Evolutionary conservation across 2,329 filamentous ascomycete genomes (phyloP), one percentile per base, ranked within the genome.

Genomic region (Aspergillus felis): DNA sequence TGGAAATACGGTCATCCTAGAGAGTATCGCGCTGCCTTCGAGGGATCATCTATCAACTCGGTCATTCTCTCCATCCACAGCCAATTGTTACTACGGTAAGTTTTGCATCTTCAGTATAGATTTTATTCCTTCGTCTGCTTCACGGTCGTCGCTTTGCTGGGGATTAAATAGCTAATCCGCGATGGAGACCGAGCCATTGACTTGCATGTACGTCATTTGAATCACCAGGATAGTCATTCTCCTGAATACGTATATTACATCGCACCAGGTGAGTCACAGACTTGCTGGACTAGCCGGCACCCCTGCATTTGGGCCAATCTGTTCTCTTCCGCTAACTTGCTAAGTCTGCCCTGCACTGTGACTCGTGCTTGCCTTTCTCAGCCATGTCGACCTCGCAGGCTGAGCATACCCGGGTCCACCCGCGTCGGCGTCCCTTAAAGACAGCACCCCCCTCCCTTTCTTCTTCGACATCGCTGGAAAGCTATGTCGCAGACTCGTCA

Each of bases 341-440:
- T 35, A 25, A 49, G 51, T 20, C 48, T 57, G 51, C 41, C 53
- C 38, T 58, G 53, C 27, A 50, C 51, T 52, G 56, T 56, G 54
- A 56, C 50, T 41, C 48, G 24, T 57, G 56, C 61, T 47, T 47
- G 44, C 44, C 44, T 67, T 60, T 63, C 25, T 52, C 50, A 56
- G 70, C 66, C 63, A 74, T 73, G 71, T 68, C 71, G 41, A 57
- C 61, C 51, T 54, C 66, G 32, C 63, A 68, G 55, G 56, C 63
- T 54, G 65, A 68, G 25, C 57, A 57, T 49, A 54, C 61, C 54
- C 67, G 67, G 58, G 50, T 65, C 56, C 66, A 74, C 56, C 72
- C 71, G 42, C 74, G 74, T 49, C 72, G 73, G 35, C 72, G 72
- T 51, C 65, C 71, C 57, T 66, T 72, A 66, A 70, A 67, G 56